Evolutionary conservation across 2,329 filamentous ascomycete species (phyloP).

Genomic region (Fusarium oxysporum): DNA sequence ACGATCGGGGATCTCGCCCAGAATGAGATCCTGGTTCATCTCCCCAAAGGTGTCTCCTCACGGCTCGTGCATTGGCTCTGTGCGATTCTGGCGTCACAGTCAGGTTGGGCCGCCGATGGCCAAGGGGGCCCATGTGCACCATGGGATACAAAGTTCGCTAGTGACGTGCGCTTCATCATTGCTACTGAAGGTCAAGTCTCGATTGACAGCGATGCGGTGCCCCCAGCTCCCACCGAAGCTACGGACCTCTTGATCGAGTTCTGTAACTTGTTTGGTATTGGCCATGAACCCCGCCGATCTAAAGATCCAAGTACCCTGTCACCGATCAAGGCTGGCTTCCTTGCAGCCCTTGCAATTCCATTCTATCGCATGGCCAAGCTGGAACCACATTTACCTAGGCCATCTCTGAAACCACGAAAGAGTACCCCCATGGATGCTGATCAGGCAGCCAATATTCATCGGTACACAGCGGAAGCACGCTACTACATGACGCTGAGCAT

Average conservation of each 20-base stretch:
- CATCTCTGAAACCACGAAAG: constrained; percentile 21
- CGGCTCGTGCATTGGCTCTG: constrained; percentile 45
- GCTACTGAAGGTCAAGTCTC: constrained; percentile 34
- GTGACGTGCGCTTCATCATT: constrained; percentile 36
- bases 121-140: constrained; percentile 33
- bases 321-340: constrained; percentile 43
- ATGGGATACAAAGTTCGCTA: constrained; percentile 36
- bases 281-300: constrained; percentile 25
- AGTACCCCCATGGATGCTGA: constrained; percentile 8
- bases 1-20: constrained; percentile 29
- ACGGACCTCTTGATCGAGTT: constrained; percentile 43
- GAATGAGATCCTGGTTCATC: constrained; percentile 35
- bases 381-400: constrained; percentile 38
- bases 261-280: constrained; percentile 43
- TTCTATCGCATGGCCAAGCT: constrained; percentile 46
- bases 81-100: constrained; percentile 39
- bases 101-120: constrained; percentile 39
- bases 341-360: constrained; percentile 43
- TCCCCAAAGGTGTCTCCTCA: constrained; percentile 35
- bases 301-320: constrained; percentile 27
- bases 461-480: constrained; percentile 36
- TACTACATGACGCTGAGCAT: constrained; percentile 50
- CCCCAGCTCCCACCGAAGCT: constrained; percentile 37
- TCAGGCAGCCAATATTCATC: constrained; percentile 27
- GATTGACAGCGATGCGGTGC: constrained; percentile 23